Base-by-base conservation (phyloP, 108 stramenopile genomes). In the Mediolabrus comicus region DNA sequence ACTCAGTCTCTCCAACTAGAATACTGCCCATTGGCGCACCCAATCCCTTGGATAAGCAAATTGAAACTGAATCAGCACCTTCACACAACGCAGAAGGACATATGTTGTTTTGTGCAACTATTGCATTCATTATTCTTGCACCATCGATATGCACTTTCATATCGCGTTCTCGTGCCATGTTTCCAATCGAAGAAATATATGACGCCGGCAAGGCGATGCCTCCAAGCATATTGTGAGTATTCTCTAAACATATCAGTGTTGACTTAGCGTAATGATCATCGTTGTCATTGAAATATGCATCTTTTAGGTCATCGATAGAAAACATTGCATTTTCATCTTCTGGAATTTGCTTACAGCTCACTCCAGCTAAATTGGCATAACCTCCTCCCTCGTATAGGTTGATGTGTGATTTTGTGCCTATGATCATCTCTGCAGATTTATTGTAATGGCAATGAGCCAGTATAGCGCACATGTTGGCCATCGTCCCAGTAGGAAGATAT, bases 31-130 rank as follows among this genome's bases (percentile, higher is more conserved):
- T 80, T 0, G 98, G 98, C 4, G 98, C 89, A 10, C 98, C 98
- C 59, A 99, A 69, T 19, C 97, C 98, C 81, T 99, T 99, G 51
- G 95, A 96, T 46, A 98, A 85, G 79, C 98, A 99, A 24, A 98
- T 82, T 4, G 91, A 83, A 34, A 98, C 87, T 62, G 92, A 88
- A 77, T 98, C 97, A 9, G 89, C 93, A 22, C 75, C 61, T 22
- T 63, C 46, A 41, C 86, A 86, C 52, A 97, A 54, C 24, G 67
- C 71, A 53, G 81, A 65, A 0, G 72, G 69, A 13, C 83, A 55
- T 3, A 87, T 73, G 22, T 17, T 49, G 49, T 75, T 72, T 33
- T 78, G 74, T 14, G 95, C 83, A 1, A 95, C 85, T 22, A 90
- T 84, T 7, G 97, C 91, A 73, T 99, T 98, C 82, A 96, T 94